phyloP scores from a whole-genome alignment of 2,329 filamentous ascomycete genomes.

The Cytospora piceicola region DNA sequence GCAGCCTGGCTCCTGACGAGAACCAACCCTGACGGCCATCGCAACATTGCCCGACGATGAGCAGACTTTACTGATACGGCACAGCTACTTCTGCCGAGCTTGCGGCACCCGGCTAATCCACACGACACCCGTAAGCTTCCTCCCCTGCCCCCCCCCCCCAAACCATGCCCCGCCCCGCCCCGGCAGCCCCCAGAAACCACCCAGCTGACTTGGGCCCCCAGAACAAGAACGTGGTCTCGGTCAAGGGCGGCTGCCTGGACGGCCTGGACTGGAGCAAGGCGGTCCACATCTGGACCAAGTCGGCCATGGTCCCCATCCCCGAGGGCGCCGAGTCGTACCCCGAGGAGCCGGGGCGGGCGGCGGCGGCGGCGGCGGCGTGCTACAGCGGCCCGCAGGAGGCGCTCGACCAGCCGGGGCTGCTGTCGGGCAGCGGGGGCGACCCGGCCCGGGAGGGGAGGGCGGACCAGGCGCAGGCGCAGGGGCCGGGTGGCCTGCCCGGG shows the following conservation, averaged over 20 bases:
- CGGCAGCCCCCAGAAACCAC: background rate
- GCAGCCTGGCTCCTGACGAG: background rate
- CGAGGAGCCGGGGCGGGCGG: slow-evolving; percentile 51
- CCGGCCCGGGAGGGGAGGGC: slow-evolving; percentile 9
- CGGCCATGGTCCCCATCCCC: slow-evolving; percentile 66
- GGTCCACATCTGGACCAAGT: slow-evolving; percentile 70
- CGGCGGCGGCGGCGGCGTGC: no score
- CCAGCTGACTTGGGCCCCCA: slow-evolving; percentile 32
- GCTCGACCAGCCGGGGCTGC: slow-evolving; percentile 51
- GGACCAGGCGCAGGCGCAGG: slow-evolving; percentile 5
- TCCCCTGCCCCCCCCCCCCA: background rate
- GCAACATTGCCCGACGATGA: background rate
- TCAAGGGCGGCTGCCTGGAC: slow-evolving; percentile 70
- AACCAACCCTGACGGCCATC: slow-evolving; percentile 1
- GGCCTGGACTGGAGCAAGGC: slow-evolving; percentile 63
- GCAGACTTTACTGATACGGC: slow-evolving; percentile 13
- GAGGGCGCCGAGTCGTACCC: slow-evolving; percentile 62
- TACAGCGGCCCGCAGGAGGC: slow-evolving; percentile 50
- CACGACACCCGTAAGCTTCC: slow-evolving; percentile 54
- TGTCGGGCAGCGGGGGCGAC: slow-evolving; percentile 37
- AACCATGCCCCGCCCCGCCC: background rate
- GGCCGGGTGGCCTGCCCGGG: slow-evolving; percentile 18
- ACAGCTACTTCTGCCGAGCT: slow-evolving; percentile 66
- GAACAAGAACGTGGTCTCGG: slow-evolving; percentile 63
- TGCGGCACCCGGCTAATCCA: slow-evolving; percentile 71